Base-by-base conservation (phyloP, 2,329 filamentous ascomycete species). In the Berkeleyomyces basicola region DNA sequence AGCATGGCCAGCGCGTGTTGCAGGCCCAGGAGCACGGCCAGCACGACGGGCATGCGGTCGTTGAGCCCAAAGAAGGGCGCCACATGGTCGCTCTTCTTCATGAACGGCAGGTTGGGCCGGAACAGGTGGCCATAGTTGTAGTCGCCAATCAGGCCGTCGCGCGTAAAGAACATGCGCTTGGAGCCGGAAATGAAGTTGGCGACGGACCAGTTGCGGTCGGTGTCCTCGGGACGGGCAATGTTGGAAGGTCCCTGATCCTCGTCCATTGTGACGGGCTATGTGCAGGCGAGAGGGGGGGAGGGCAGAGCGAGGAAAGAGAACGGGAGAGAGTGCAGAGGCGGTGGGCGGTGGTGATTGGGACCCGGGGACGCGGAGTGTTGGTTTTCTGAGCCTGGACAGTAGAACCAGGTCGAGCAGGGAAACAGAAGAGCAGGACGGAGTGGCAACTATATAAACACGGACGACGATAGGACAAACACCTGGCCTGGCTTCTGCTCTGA, bases 121-220 rank as follows among this genome's bases (percentile, higher is more conserved):
- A 96, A 95, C 47, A 96, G 83, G 70, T 90, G 93, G 43, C 72
- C 87, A 79, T 96, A 96, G 78, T 96, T 87, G 73, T 96, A 96
- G 68, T 84, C 79, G 66, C 91, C 91, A 63, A 96, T 73, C 36
- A 96, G 79, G 10, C 91, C 91, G 1, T 90, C 80, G 65, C 77
- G 84, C 55, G 80, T 83, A 61, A 78, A 73, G 66, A 82, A 78
- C 4, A 75, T 73, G 64, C 73, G 74, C 40, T 64, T 66, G 23
- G 72, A 44, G 31, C 68, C 64, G 10, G 47, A 44, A n/a, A 63
- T 4, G 14, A 62, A 51, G 62, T 44, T 68, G 55, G 67, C 66
- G 53, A 70, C 65, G 36, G 70, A 70, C 59, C 70, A 65, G 42
- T 66, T 23, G 59, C 72, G 62, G 55, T 58, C 42, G 67, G 66